Percentiles rank a stretch among this genome's conserved stretches.
These are phyloP conservation scores for Setomelanomma holmii DNA, from an alignment of 2,329 filamentous ascomycete genomes.

Conservation along the genomic window DNA sequence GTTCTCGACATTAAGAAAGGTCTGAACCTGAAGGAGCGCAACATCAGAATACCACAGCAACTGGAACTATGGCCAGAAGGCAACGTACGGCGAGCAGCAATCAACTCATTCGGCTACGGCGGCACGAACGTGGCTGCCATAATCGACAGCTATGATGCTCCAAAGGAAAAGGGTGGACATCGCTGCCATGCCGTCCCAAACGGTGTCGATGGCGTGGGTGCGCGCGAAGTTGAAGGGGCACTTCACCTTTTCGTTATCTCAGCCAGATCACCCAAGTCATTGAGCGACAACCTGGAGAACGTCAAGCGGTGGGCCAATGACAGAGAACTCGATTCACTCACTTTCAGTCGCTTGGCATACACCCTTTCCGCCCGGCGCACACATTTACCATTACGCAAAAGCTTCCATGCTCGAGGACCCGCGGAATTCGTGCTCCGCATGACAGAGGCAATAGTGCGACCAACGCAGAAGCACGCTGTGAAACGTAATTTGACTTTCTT, in stretches of 20 bases:
- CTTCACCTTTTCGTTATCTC: too few species aligned
- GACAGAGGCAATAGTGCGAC: neutral
- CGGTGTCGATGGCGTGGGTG: too few species aligned
- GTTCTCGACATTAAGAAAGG: constrained; percentile 12
- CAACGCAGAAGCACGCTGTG: neutral
- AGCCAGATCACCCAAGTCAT: too few species aligned
- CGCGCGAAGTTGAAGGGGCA: too few species aligned
- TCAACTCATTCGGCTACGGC: constrained; percentile 33
- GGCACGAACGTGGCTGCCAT: constrained; percentile 32
- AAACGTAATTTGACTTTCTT: constrained; percentile 27
- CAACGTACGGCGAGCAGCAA: constrained; percentile 16
- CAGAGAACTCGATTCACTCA: too few species aligned
- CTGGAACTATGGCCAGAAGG: constrained; percentile 18
- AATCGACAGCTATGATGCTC: constrained; percentile 31
- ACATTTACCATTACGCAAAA: too few species aligned
- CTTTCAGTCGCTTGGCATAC: too few species aligned
- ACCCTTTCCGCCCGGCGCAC: too few species aligned
- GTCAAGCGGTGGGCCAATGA: too few species aligned
- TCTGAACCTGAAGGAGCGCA: constrained; percentile 2
- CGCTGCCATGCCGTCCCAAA: too few species aligned
- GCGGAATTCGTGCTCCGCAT: neutral
- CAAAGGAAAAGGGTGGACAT: too few species aligned
- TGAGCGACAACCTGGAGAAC: too few species aligned
- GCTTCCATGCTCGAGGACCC: neutral
- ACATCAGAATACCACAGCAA: constrained; percentile 15